Base-by-base conservation (phyloP, 164 flowering plant species). In the Umbellularia californica region DNA sequence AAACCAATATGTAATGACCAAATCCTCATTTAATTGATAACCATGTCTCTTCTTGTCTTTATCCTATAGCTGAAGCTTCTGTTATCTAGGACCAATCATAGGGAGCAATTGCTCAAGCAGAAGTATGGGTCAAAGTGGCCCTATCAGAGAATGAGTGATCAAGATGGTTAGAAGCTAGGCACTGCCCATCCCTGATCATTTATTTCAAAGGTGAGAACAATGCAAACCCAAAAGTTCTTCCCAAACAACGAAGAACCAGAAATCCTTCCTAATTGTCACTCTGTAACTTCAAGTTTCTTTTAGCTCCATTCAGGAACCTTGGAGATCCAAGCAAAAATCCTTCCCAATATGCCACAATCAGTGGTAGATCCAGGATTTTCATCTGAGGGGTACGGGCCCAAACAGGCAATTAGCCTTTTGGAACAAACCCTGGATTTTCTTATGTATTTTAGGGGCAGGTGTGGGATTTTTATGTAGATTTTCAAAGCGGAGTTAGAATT, bases 171-270 rank as follows among this genome's bases (percentile, higher is more conserved):
- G 80, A 24, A 78, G 77, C 22, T 50, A 69, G 65, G 69, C 60
- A 69, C 74, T 50, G 70, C 15, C 76, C 83, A 65, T 52, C 72
- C 55, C 35, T 78, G 72, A 80, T 77, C 27, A 72, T 78, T 69
- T 50, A 68, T 41, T 28, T 35, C 25, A 70, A 70, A 69, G 73
- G 69, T 15, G 70, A 80, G 52, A 75, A 75, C 33, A 12, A 72
- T 77, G 67, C 50, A 80, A 63, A 27, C 72, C 41, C 55, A 75
- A 65, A 76, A 22, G 10, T 15, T 30, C 60, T 30, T 6, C 75
- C 77, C 24, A 27, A 72, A 68, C 15, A 2, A 30, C 1, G 33
- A 4, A 30, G 33, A 30, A 30, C 3, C 4, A 30, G 28, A 30
- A 30, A 30, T 30, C 33, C 33, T 30, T 30, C 4, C 2, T 3